Evolutionary conservation across 495 filamentous ascomycete genomes (phyloP).

Genomic region (Annulohypoxylon stygium): DNA sequence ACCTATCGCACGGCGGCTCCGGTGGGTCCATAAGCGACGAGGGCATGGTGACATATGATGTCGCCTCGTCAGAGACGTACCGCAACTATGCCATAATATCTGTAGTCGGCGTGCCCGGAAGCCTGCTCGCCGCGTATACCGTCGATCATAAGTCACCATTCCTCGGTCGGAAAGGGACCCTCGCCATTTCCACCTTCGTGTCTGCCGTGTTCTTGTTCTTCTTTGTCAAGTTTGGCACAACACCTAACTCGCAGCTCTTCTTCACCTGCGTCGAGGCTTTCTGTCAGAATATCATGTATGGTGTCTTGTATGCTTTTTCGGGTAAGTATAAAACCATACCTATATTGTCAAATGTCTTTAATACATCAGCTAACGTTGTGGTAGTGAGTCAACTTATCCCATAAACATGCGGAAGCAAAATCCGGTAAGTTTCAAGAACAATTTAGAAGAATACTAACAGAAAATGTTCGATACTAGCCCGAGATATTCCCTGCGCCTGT

Average conservation of each 20-base stretch:
- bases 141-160: slow-evolving; percentile 74
- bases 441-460: not conserved
- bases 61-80: slow-evolving; percentile 63
- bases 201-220: slow-evolving; percentile 81
- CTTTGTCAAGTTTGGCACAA: slow-evolving; percentile 68
- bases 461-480: slow-evolving; percentile 51
- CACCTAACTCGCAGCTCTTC: slow-evolving; percentile 71
- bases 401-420: not conserved
- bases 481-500: slow-evolving; percentile 86
- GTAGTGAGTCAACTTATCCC: not conserved
- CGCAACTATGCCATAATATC: slow-evolving; percentile 83
- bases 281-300: slow-evolving; percentile 84
- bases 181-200: slow-evolving; percentile 73
- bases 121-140: slow-evolving; percentile 75
- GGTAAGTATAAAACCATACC: not conserved
- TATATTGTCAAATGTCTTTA: not conserved
- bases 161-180: slow-evolving; percentile 79
- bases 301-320: slow-evolving; percentile 88
- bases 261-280: slow-evolving; percentile 85
- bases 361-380: not conserved
- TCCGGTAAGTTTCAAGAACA: not conserved
- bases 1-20: slow-evolving; percentile 77
- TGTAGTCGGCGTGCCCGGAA: slow-evolving; percentile 78
- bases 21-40: slow-evolving; percentile 51
- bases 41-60: slow-evolving; percentile 20